phyloP scores from a whole-genome alignment of 1,284 basidiomycete genomes.

The Psilocybe mexicana region DNA sequence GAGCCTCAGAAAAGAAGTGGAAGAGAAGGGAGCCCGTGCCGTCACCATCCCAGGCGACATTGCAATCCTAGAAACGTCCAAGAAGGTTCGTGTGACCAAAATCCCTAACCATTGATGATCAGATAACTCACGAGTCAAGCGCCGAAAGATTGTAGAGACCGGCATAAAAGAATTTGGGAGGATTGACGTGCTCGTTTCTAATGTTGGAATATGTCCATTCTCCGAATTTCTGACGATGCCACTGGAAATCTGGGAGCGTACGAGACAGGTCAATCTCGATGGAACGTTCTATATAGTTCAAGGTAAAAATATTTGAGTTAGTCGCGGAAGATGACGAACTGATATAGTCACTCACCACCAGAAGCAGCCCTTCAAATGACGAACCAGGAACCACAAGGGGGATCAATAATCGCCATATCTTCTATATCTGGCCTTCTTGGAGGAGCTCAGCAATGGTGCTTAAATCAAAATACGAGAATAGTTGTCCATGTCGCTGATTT shows the following conservation, averaged over 20 bases:
- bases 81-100: conserved; percentile 41
- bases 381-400: conserved; percentile 66
- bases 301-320: conserved; percentile 37
- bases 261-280: conserved; percentile 75
- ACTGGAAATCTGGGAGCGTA: conserved; percentile 66
- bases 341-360: conserved; percentile 24
- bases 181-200: conserved; percentile 67
- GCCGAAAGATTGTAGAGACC: conserved; percentile 56
- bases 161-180: conserved; percentile 62
- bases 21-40: conserved; percentile 29
- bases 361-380: conserved; percentile 82
- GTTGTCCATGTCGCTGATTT: neutral
- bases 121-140: neutral
- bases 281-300: conserved; percentile 79
- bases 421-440: conserved; percentile 81
- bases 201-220: conserved; percentile 84
- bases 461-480: neutral
- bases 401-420: conserved; percentile 75
- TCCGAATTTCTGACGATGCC: conserved; percentile 80
- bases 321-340: neutral
- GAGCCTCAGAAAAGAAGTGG: conserved; percentile 47
- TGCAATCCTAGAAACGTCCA: conserved; percentile 58
- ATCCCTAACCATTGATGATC: neutral
- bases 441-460: conserved; percentile 68
- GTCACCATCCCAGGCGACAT: conserved; percentile 68